A percentile compares a stretch with the other conserved stretches of the same genome.
phyloP scores from a whole-genome alignment of 1,284 basidiomycete species.

The Ustilago esculenta region DNA sequence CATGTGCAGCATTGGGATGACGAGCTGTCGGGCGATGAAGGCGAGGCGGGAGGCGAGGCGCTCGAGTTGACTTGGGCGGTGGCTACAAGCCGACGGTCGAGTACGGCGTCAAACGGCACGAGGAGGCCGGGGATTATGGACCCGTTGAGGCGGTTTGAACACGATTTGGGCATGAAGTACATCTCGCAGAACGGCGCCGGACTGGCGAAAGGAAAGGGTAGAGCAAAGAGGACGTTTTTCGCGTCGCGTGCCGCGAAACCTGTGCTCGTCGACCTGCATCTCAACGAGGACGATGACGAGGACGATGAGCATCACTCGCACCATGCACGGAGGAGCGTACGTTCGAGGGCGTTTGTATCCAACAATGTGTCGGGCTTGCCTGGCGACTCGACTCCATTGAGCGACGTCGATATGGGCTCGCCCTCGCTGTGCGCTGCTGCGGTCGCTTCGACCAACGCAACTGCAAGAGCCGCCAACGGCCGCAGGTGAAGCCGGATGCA shows the following conservation, averaged over 20 bases:
- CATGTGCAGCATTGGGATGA: constrained; percentile 60
- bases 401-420: constrained; percentile 42
- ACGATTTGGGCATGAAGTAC: constrained; percentile 43
- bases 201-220: constrained; percentile 29
- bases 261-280: constrained; percentile 31
- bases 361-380: constrained; percentile 3
- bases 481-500: no score
- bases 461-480: constrained; percentile 13
- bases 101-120: constrained; percentile 2
- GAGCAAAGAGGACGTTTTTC: constrained; percentile 52
- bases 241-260: constrained; percentile 46
- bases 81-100: constrained; percentile 18
- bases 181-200: constrained; percentile 38
- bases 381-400: constrained; percentile 35
- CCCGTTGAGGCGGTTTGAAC: constrained; percentile 31
- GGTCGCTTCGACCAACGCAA: constrained; percentile 10
- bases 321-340: constrained; percentile 4
- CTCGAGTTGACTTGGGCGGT: constrained; percentile 16
- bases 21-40: constrained; percentile 60
- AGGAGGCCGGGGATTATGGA: constrained; percentile 42
- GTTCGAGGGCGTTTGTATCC: constrained; percentile 3
- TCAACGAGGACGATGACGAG: constrained; percentile 25
- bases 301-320: constrained; percentile 23
- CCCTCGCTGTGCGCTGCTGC: constrained; percentile 25
- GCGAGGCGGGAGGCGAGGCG: constrained; percentile 11